Percentiles rank a stretch among this genome's conserved stretches.
These are phyloP conservation scores for Baeospora myosura DNA, from an alignment of 1,284 basidiomycete genomes.

Conservation along the genomic window DNA sequence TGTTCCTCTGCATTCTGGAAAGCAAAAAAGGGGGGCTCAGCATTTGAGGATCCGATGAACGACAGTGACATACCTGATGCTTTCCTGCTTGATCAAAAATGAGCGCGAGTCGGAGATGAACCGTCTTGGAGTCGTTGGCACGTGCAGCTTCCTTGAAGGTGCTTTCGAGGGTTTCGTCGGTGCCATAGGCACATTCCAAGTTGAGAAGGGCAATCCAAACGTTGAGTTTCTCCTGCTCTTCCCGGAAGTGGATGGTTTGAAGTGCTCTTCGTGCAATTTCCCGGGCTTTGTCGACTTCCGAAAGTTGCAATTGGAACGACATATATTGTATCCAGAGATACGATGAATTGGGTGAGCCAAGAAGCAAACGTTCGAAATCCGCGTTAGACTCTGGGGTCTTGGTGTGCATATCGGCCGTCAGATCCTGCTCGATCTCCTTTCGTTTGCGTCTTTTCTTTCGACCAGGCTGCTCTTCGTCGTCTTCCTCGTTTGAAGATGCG, in stretches of 20 bases:
- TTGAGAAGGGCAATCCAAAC: constrained; percentile 97
- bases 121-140: constrained; percentile 87
- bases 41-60: not conserved
- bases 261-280: constrained; percentile 82
- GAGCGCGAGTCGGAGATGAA: constrained; percentile 78
- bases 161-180: constrained; percentile 68
- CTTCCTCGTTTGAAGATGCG: constrained; percentile 41
- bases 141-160: constrained; percentile 88
- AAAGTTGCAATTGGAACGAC: constrained; percentile 95
- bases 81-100: constrained; percentile 85
- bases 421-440: constrained; percentile 72
- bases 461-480: constrained; percentile 34
- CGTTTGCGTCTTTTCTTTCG: constrained; percentile 57
- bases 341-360: constrained; percentile 96
- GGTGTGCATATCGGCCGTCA: constrained; percentile 80
- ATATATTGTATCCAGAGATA: constrained; percentile 99
- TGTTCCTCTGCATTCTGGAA: constrained; percentile 80
- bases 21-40: not conserved
- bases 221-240: constrained; percentile 95
- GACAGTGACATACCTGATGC: constrained; percentile 48
- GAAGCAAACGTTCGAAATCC: constrained; percentile 90
- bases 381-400: constrained; percentile 84
- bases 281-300: constrained; percentile 92
- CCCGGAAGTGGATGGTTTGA: constrained; percentile 87
- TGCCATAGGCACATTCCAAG: constrained; percentile 91